These are phyloP conservation scores for Geotrichum candidum DNA, from an alignment of 1,139 yeast genomes.

Conservation along the genomic window DNA sequence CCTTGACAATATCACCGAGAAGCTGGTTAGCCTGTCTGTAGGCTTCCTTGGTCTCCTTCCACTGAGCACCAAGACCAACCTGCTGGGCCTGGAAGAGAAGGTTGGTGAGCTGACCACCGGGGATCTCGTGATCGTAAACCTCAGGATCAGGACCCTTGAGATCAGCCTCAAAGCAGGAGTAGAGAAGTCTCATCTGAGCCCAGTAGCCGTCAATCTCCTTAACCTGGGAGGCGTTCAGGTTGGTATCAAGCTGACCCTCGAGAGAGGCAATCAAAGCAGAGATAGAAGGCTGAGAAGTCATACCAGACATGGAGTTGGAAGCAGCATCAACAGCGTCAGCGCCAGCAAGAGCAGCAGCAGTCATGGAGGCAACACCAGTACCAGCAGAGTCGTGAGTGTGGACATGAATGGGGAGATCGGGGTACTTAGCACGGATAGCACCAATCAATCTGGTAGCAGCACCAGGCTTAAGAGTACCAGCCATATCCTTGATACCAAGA, in stretches of 20 bases:
- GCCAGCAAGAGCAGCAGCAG: constrained; percentile 90
- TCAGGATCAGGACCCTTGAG: constrained; percentile 99
- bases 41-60: constrained; percentile 93
- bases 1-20: constrained; percentile 95
- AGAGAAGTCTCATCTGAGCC: constrained; percentile 96
- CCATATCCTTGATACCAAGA: constrained; percentile 98
- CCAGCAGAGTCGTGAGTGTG: constrained; percentile 99
- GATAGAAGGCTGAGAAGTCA: constrained; percentile 97
- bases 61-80: constrained; percentile 91
- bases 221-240: constrained; percentile 59
- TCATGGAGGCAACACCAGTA: constrained; percentile 97
- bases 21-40: constrained; percentile 84
- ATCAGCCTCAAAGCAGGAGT: constrained; percentile 96
- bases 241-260: constrained; percentile 79
- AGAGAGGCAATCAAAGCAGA: constrained; percentile 87
- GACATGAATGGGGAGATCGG: constrained; percentile 92
- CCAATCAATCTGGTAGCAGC: constrained; percentile 83
- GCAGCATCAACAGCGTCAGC: constrained; percentile 99
- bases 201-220: constrained; percentile 89
- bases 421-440: constrained; percentile 76
- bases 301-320: constrained; percentile 93
- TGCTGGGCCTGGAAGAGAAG: constrained; percentile 98
- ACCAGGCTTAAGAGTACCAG: constrained; percentile 94
- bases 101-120: constrained; percentile 98
- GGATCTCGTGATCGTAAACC: constrained; percentile 95